These are phyloP conservation scores for Parietichytrium sp. DNA, from an alignment of 108 stramenopile species.

Conservation along the genomic window DNA sequence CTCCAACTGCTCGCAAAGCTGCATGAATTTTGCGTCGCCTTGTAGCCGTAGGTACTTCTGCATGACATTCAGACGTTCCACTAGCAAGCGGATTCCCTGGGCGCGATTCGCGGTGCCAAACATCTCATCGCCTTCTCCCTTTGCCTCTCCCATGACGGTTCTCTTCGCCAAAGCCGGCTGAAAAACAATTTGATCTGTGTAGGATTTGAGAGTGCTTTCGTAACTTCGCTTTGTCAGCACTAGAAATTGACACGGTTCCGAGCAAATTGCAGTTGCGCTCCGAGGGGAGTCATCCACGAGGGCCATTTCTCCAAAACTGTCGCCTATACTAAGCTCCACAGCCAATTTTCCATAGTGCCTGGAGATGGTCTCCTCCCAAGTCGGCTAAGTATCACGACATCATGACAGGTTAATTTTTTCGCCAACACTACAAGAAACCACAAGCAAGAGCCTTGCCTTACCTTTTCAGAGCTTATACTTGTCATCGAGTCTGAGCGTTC, in stretches of 20 bases:
- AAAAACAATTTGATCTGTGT: neutral
- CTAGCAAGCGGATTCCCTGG: neutral
- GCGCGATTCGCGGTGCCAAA: neutral
- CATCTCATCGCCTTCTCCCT: neutral
- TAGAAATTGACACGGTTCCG: neutral
- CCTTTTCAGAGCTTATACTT: too few relatives aligned
- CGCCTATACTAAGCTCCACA: neutral
- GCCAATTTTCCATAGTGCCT: conserved; percentile 6
- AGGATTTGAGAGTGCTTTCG: neutral
- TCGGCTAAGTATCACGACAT: too few relatives aligned
- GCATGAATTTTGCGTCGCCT: neutral
- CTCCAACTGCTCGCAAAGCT: neutral
- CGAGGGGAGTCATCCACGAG: neutral
- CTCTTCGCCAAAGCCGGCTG: neutral
- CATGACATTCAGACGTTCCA: neutral
- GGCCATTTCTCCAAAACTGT: conserved; percentile 37
- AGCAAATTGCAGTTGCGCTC: neutral
- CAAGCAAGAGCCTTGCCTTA: too few relatives aligned
- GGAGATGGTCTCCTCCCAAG: too few relatives aligned
- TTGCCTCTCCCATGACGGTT: too few relatives aligned
- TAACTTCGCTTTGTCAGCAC: neutral
- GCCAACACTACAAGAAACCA: too few relatives aligned
- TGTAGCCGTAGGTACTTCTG: neutral
- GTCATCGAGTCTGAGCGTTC: too few relatives aligned
- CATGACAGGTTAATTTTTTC: too few relatives aligned